Evolutionary conservation across 495 filamentous ascomycete genomes (phyloP).

Genomic region (Aspergillus saccharolyticus): DNA sequence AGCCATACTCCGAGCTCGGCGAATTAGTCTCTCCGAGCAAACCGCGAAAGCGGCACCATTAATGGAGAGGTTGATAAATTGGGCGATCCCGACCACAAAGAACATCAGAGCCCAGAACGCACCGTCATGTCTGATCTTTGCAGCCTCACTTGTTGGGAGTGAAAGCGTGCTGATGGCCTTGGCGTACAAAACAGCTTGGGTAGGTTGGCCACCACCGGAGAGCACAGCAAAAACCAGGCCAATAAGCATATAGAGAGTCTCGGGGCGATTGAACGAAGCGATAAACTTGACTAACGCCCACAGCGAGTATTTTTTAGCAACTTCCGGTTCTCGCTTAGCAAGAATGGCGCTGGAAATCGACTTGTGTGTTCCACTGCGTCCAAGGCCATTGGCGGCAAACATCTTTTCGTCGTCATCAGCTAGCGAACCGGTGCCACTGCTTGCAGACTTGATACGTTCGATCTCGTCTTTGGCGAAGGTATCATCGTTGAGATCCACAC

Average conservation of each 20-base stretch:
- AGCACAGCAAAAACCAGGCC: slow-evolving; percentile 76
- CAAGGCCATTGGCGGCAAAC: slow-evolving; percentile 14
- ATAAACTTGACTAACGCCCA: slow-evolving; percentile 84
- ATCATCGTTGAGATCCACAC: slow-evolving; percentile 29
- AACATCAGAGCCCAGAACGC: slow-evolving; percentile 96
- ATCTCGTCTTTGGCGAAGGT: slow-evolving; percentile 22
- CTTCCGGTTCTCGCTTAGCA: slow-evolving; percentile 44
- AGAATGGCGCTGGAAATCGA: slow-evolving; percentile 74
- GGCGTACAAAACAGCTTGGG: slow-evolving; percentile 85
- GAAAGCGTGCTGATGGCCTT: slow-evolving; percentile 73
- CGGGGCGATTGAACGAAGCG: slow-evolving; percentile 72
- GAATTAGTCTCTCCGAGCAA: slow-evolving; percentile 77
- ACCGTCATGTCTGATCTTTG: slow-evolving; percentile 55
- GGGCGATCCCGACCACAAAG: slow-evolving; percentile 79
- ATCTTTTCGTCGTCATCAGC: slow-evolving; percentile 24
- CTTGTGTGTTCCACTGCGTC: slow-evolving; percentile 54
- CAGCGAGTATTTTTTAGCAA: slow-evolving; percentile 57
- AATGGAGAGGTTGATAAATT: slow-evolving; percentile 61
- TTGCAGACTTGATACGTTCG: slow-evolving; percentile 28
- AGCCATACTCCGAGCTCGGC: slow-evolving; percentile 69
- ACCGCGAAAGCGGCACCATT: slow-evolving; percentile 77
- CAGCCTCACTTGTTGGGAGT: slow-evolving; percentile 39
- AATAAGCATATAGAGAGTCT: slow-evolving; percentile 67
- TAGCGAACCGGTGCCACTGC: slow-evolving; percentile 21
- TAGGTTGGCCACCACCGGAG: slow-evolving; percentile 78